Conservation (phyloP, 2,329 filamentous ascomycete genomes). For the Exserohilum rostratum region DNA sequence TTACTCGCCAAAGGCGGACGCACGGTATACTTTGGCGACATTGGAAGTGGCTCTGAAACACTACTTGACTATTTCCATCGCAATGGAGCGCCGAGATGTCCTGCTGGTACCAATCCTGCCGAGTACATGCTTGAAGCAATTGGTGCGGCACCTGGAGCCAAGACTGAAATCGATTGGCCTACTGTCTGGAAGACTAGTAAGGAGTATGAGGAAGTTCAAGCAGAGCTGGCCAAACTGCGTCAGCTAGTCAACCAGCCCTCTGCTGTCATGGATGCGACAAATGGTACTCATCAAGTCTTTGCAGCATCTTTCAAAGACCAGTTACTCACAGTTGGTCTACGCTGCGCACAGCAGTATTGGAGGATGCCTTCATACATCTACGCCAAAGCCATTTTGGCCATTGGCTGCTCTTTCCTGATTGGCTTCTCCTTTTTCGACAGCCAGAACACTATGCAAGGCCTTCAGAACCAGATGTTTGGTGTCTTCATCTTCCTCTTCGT, state of each 20-base stretch:
- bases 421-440: slow-evolving; percentile 52
- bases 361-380: slow-evolving; percentile 53
- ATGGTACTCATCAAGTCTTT: slow-evolving; percentile 53
- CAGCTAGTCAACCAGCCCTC: slow-evolving; percentile 39
- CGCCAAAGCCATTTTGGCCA: slow-evolving; percentile 38
- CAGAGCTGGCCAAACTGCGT: slow-evolving; percentile 50
- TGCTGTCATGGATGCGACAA: slow-evolving; percentile 48
- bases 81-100: slow-evolving; percentile 69
- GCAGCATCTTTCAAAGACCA: slow-evolving; percentile 49
- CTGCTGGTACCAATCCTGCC: slow-evolving; percentile 71
- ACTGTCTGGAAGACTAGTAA: slow-evolving; percentile 47
- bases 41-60: slow-evolving; percentile 69
- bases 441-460: slow-evolving; percentile 47
- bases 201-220: slow-evolving; percentile 35
- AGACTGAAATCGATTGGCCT: slow-evolving; percentile 48
- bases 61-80: slow-evolving; percentile 75
- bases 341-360: slow-evolving; percentile 56
- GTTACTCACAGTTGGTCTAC: slow-evolving; percentile 46
- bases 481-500: slow-evolving; percentile 58
- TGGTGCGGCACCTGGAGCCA: slow-evolving; percentile 37
- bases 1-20: slow-evolving; percentile 75
- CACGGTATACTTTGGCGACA: slow-evolving; percentile 79
- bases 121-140: slow-evolving; percentile 72
- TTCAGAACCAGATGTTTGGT: slow-evolving; percentile 56
- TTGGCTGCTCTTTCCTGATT: slow-evolving; percentile 41